A percentile compares a stretch with the other conserved stretches of the same genome.
phyloP scores from a whole-genome alignment of 2,329 filamentous ascomycete species.

The Fonsecaea pedrosoi region DNA sequence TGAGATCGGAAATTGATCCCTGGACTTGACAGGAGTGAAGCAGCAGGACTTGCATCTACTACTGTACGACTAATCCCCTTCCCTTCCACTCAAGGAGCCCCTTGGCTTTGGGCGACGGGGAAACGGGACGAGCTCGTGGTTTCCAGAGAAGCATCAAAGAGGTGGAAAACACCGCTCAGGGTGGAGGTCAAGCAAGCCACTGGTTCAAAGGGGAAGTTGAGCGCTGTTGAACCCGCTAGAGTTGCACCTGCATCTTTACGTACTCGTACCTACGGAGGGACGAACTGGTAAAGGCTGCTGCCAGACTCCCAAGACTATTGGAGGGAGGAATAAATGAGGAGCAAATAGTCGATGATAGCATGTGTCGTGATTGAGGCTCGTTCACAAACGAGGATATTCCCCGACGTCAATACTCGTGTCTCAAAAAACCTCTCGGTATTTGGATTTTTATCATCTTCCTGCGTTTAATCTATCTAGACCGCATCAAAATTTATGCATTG shows the following conservation, averaged over 20 bases:
- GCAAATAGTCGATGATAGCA: background rate
- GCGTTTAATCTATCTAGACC: background rate
- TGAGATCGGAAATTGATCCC: conserved; percentile 1
- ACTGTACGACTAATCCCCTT: background rate
- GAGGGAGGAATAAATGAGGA: background rate
- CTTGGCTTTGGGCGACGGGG: background rate
- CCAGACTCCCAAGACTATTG: no score
- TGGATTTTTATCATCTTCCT: background rate
- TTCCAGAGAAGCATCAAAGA: conserved; percentile 1
- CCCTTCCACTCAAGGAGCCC: background rate
- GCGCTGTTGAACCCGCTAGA: background rate
- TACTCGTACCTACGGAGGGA: no score
- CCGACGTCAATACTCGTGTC: conserved; percentile 8
- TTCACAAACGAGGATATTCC: conserved; percentile 14
- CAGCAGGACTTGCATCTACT: background rate
- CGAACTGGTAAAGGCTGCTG: background rate
- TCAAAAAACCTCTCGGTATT: background rate
- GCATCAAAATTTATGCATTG: background rate
- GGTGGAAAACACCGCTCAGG: conserved; percentile 11
- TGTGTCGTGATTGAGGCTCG: no score
- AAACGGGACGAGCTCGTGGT: background rate
- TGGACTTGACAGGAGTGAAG: background rate
- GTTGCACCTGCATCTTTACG: background rate
- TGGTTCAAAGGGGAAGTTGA: conserved; percentile 14
- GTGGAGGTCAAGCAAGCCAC: conserved; percentile 3